Evolutionary conservation across 768 basidiomycete genomes (phyloP).

Genomic region (Auricularia sp.): DNA sequence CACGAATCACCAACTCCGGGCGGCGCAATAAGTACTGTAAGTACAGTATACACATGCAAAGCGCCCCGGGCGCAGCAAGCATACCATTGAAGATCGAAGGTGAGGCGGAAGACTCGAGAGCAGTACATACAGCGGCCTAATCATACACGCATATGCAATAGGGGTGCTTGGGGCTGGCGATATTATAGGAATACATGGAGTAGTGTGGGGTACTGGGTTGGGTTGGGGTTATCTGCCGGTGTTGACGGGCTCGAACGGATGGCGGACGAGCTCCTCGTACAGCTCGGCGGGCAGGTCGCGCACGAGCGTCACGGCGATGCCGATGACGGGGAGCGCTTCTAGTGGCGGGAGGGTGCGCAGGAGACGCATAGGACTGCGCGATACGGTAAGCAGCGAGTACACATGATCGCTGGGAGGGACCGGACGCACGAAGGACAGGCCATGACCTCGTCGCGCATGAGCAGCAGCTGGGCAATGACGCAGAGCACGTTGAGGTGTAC

Average conservation of each 20-base stretch:
- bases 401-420: too few species aligned
- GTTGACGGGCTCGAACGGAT: constrained; percentile 40
- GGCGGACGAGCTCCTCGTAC: constrained; percentile 81
- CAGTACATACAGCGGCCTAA: too few species aligned
- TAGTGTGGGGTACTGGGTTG: neutral
- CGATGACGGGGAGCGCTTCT: constrained; percentile 77
- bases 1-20: too few species aligned
- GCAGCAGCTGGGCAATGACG: constrained; percentile 87
- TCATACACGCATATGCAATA: neutral
- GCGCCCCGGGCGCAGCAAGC: too few species aligned
- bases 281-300: constrained; percentile 79
- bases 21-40: too few species aligned
- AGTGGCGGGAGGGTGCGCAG: constrained; percentile 90
- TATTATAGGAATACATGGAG: neutral
- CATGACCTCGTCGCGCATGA: constrained; percentile 89
- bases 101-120: too few species aligned
- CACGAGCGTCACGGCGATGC: constrained; percentile 88
- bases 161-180: neutral
- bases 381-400: too few species aligned
- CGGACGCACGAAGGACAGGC: constrained; percentile 61
- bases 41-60: too few species aligned
- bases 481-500: constrained; percentile 94
- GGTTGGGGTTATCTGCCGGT: neutral
- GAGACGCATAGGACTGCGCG: constrained; percentile 52
- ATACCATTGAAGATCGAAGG: too few species aligned